Evolutionary conservation across 2,329 filamentous ascomycete genomes (phyloP).

Genomic region (Calonectria crousiana): DNA sequence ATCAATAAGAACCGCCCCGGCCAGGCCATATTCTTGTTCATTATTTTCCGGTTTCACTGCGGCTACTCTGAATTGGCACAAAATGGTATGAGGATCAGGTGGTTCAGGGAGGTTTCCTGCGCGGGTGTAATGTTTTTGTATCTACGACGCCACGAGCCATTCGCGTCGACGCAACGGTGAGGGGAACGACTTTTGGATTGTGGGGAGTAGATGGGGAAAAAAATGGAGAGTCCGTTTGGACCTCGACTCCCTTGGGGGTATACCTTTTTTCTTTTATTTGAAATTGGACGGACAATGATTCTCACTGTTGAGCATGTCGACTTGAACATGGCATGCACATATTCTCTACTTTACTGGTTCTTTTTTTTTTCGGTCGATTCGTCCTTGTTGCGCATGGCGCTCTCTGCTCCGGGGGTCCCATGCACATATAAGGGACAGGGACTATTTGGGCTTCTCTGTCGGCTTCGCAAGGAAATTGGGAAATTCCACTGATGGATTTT

Average conservation of each 20-base stretch:
- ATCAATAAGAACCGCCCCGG: constrained; percentile 19
- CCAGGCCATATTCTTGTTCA: constrained; percentile 40
- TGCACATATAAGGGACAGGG: constrained; percentile 9
- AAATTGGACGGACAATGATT: constrained; percentile 23
- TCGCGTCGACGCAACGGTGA: constrained; percentile 37
- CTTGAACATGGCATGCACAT: constrained; percentile 9
- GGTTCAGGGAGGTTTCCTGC: constrained; percentile 31
- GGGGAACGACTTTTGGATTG: constrained; percentile 11
- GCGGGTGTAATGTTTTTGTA: constrained; percentile 44
- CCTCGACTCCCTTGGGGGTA: constrained; percentile 6
- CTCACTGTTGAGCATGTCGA: constrained; percentile 10
- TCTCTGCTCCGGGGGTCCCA: constrained; percentile 2
- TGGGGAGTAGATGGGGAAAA: constrained; percentile 5
- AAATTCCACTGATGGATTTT: constrained; percentile 11
- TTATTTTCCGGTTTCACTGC: constrained; percentile 40
- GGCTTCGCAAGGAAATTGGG: constrained; percentile 9
- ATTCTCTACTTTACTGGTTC: constrained; percentile 1
- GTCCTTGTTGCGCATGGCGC: constrained; percentile 9
- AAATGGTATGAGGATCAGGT: constrained; percentile 37
- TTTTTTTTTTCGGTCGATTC: not conserved
- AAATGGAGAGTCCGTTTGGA: constrained; percentile 13
- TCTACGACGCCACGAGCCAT: constrained; percentile 43
- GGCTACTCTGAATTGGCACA: constrained; percentile 32
- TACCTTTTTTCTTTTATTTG: constrained; percentile 15
- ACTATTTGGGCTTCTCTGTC: constrained; percentile 17